Conservation (phyloP, 164 flowering plant species). For the Buxus sempervirens region DNA sequence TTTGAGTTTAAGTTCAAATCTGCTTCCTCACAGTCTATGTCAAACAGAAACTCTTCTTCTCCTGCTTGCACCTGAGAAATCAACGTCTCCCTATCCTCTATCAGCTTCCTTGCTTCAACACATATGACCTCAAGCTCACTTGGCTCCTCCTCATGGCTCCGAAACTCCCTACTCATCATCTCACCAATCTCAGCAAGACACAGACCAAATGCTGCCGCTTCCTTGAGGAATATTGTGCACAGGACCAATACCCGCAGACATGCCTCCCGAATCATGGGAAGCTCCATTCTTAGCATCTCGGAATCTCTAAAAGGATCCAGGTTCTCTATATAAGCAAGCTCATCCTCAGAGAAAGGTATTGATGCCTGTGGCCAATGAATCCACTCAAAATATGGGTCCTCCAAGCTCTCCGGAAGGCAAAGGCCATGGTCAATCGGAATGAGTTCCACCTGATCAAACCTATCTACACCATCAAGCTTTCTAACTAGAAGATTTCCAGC, state of each 20-base stretch:
- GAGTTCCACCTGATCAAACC: slow-evolving; percentile 67
- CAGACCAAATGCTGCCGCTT: slow-evolving; percentile 60
- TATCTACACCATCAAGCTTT: slow-evolving; percentile 51
- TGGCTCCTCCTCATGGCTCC: slow-evolving; percentile 67
- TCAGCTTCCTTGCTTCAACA: slow-evolving; percentile 56
- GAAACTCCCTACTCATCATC: slow-evolving; percentile 78
- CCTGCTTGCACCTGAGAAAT: slow-evolving; percentile 31
- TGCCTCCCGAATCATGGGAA: slow-evolving; percentile 77
- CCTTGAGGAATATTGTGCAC: slow-evolving; percentile 69
- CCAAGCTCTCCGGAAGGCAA: slow-evolving; percentile 68
- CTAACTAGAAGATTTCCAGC: slow-evolving; percentile 70
- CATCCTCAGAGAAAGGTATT: slow-evolving; percentile 73
- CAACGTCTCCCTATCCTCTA: slow-evolving; percentile 39
- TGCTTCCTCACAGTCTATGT: slow-evolving; percentile 50
- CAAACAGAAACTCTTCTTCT: slow-evolving; percentile 48
- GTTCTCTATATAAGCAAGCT: slow-evolving; percentile 51
- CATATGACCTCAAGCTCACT: slow-evolving; percentile 72
- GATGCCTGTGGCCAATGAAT: slow-evolving; percentile 87
- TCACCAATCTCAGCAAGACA: slow-evolving; percentile 81
- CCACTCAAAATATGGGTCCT: slow-evolving; percentile 84
- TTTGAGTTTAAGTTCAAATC: slow-evolving; percentile 15
- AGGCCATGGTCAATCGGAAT: slow-evolving; percentile 83
- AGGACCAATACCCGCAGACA: slow-evolving; percentile 64
- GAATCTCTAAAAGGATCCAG: slow-evolving; percentile 49
- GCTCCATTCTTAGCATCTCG: slow-evolving; percentile 59